Percentiles rank a stretch among this genome's conserved stretches.
Evolutionary conservation across 768 basidiomycete genomes (phyloP).

Genomic region (Ramaria rubella): DNA sequence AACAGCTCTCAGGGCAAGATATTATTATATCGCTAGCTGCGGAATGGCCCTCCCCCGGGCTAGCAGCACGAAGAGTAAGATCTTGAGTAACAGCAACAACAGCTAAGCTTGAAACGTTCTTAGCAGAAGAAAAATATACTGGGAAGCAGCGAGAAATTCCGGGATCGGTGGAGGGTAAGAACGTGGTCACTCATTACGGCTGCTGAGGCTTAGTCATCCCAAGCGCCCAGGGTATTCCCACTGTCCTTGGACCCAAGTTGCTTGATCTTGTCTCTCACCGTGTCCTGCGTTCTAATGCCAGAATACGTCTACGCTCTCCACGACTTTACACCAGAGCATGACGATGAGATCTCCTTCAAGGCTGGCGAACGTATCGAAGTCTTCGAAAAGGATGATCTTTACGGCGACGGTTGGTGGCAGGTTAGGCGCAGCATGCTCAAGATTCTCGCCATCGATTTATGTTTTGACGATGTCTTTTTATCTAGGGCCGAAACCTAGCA

Average conservation of each 20-base stretch:
- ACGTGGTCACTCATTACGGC: no score
- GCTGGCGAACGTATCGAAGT: slow-evolving; percentile 87
- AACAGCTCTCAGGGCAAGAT: no score
- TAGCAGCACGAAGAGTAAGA: no score
- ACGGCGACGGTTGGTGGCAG: slow-evolving; percentile 96
- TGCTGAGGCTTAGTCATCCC: no score
- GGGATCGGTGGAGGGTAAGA: no score
- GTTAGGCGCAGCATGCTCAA: slow-evolving; percentile 27
- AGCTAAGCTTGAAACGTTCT: no score
- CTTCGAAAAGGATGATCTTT: slow-evolving; percentile 87
- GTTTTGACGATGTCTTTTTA: slow-evolving; percentile 5
- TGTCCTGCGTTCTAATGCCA: slow-evolving; percentile 44
- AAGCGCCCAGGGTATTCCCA: not conserved
- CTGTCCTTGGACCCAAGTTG: not conserved
- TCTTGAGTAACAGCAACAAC: no score
- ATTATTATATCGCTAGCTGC: no score
- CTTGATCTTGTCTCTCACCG: not conserved
- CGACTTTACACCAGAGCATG: slow-evolving; percentile 85
- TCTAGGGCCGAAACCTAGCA: slow-evolving; percentile 77
- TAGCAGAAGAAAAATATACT: no score
- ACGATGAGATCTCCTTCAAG: slow-evolving; percentile 83
- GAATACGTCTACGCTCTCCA: slow-evolving; percentile 86
- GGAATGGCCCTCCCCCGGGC: no score
- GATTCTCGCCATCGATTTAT: slow-evolving; percentile 5
- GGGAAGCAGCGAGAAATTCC: no score